These are phyloP conservation scores for Backusella morwellensis DNA, from an alignment of 192 early-diverging fungal species.

Conservation along the genomic window DNA sequence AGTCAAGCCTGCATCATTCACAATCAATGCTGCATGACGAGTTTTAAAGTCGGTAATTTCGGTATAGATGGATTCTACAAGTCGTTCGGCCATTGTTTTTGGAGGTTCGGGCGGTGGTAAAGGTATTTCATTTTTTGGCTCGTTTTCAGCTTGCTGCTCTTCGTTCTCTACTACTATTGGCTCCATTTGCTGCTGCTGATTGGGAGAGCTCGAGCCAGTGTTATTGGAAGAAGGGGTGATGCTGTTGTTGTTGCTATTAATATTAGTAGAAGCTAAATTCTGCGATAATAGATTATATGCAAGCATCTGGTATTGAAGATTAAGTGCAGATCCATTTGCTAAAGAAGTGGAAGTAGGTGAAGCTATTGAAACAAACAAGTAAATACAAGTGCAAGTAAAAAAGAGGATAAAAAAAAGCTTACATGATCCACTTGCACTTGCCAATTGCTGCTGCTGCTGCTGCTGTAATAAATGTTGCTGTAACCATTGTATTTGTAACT, in stretches of 20 bases:
- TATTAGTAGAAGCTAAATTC: neutral
- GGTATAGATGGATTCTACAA: constrained; percentile 47
- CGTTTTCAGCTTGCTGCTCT: neutral
- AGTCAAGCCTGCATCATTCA: constrained; percentile 15
- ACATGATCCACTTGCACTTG: neutral
- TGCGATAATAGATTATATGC: constrained; percentile 17
- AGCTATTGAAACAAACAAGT: neutral
- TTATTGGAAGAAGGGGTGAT: constrained; percentile 2
- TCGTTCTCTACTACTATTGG: constrained; percentile 1
- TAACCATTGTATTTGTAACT: constrained; percentile 13
- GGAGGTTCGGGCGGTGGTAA: constrained; percentile 30
- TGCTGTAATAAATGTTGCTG: constrained; percentile 21
- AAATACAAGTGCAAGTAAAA: neutral
- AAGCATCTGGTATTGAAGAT: constrained; percentile 25
- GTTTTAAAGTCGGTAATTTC: constrained; percentile 31
- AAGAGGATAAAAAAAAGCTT: neutral
- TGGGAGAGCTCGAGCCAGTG: neutral
- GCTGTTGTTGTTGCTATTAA: neutral
- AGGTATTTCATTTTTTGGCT: neutral
- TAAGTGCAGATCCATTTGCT: constrained; percentile 13
- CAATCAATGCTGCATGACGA: neutral
- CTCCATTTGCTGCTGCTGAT: constrained; percentile 26
- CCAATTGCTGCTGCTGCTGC: constrained; percentile 26
- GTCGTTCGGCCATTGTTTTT: constrained; percentile 40
- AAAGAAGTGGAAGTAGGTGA: constrained; percentile 4